Evolutionary conservation across 106 monocot species (phyloP).

Genomic region (Posidonia australis): DNA sequence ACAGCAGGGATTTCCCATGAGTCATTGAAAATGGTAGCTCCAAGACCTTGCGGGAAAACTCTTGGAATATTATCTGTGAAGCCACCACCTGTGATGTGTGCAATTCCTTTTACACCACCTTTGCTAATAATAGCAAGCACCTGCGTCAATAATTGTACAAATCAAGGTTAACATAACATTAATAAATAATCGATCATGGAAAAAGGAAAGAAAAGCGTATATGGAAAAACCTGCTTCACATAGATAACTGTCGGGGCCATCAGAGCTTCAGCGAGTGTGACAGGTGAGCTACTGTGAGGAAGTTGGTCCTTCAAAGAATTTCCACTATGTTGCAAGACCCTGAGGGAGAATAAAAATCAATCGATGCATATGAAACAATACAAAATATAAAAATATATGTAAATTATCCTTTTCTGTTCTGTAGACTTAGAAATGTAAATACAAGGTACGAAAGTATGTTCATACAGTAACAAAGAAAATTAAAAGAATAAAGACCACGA

Average conservation of each 20-base stretch:
- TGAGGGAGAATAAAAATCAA: slow-evolving; percentile 13
- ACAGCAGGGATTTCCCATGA: slow-evolving; percentile 80
- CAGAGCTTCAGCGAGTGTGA: slow-evolving; percentile 74
- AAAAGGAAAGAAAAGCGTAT: background rate
- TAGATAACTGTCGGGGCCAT: slow-evolving; percentile 94
- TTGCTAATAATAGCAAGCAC: slow-evolving; percentile 77
- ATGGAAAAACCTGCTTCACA: slow-evolving; percentile 65
- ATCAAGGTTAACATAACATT: background rate
- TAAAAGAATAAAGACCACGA: too few species aligned
- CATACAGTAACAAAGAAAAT: too few species aligned
- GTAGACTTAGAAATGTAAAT: too few species aligned
- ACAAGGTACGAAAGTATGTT: too few species aligned
- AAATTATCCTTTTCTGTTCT: too few species aligned
- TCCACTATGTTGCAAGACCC: slow-evolving; percentile 62
- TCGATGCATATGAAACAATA: background rate
- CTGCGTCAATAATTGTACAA: slow-evolving; percentile 17
- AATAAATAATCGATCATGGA: background rate
- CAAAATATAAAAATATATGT: too few species aligned
- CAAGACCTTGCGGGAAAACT: slow-evolving; percentile 81
- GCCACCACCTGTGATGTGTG: slow-evolving; percentile 94
- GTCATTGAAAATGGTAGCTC: slow-evolving; percentile 52
- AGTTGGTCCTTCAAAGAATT: slow-evolving; percentile 63
- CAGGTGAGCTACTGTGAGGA: slow-evolving; percentile 32
- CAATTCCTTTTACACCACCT: slow-evolving; percentile 94
- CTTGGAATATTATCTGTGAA: slow-evolving; percentile 96